Base-by-base conservation (phyloP, 2,329 filamentous ascomycete species). In the Calonectria crousiana region DNA sequence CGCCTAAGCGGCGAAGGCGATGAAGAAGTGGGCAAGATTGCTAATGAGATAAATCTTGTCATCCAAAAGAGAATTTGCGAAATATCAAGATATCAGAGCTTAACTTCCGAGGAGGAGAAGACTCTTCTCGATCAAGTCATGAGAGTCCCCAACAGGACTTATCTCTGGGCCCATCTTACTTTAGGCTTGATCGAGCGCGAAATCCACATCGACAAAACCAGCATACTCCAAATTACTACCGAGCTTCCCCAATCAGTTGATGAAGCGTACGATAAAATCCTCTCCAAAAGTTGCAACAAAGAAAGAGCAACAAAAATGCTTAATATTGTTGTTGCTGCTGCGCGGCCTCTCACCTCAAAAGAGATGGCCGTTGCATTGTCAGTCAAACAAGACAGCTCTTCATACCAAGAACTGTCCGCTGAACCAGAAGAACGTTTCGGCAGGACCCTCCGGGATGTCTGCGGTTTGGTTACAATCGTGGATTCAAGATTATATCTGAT, bases 161-260 rank as follows among this genome's bases (percentile, higher is more conserved):
- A 82, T 65, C 68, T 82, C n/a, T 82, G 79, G 81, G 76, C 78
- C 26, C 69, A 80, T 69, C 77, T 82, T 11, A 71, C 60, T 10
- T 62, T 81, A 4, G 67, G 76, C 5, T 60, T 72, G 28, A 69
- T 81, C 10, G 68, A 78, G 32, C 64, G 66, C 0, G 68, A 72
- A 13, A 47, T 77, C 49, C 23, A 38, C 16, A 67, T 78, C 32
- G 64, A 66, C 28, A 72, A 71, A 26, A 14, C 9, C 3, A 69
- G 56, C 20, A 72, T 79, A 71, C 36, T 18, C 10, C 23, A 67
- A 14, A 30, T 64, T n/a, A 75, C 73, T 41, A 69, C 51, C 4
- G 23, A 36, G 13, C 70, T 82, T 11, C 80, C 79, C 1, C 20
- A 62, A 36, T 78, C 71, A 4, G 70, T 82, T 3, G 74, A 82